These are phyloP conservation scores for Ochromonas danica DNA, from an alignment of 108 stramenopile genomes.

Conservation along the genomic window DNA sequence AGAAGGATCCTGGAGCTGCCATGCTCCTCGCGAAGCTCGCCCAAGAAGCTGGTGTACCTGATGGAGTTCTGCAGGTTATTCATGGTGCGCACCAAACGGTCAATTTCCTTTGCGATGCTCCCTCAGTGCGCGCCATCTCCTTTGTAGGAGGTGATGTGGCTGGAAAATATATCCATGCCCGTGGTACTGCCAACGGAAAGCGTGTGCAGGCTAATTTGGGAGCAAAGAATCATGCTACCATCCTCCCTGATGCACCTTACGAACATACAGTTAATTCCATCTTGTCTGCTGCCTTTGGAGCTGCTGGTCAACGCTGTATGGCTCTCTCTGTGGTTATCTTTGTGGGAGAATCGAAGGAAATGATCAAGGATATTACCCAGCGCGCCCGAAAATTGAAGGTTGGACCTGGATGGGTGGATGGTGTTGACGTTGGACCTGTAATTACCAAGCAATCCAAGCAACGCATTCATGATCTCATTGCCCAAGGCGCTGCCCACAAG, in stretches of 20 bases:
- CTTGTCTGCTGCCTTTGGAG: background rate
- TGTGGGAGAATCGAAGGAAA: slow-evolving; percentile 67
- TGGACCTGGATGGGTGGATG: slow-evolving; percentile 70
- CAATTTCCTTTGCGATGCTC: slow-evolving; percentile 71
- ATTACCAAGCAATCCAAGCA: slow-evolving; percentile 58
- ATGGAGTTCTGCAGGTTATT: slow-evolving; percentile 82
- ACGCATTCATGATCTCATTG: slow-evolving; percentile 69
- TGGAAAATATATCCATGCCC: background rate
- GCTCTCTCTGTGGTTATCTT: slow-evolving; percentile 42
- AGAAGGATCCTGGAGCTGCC: slow-evolving; percentile 6
- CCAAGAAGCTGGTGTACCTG: slow-evolving; percentile 75
- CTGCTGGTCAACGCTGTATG: slow-evolving; percentile 33
- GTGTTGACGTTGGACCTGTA: slow-evolving; percentile 58
- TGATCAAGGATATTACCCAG: slow-evolving; percentile 65
- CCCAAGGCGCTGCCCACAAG: slow-evolving; percentile 64
- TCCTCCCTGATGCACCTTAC: background rate
- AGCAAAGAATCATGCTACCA: slow-evolving; percentile 32
- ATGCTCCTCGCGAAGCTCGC: slow-evolving; percentile 71
- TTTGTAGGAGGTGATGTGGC: slow-evolving; percentile 2
- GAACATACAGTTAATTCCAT: background rate
- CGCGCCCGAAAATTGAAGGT: slow-evolving; percentile 73
- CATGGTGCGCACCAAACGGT: slow-evolving; percentile 79
- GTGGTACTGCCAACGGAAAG: slow-evolving; percentile 1
- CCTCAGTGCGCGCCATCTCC: slow-evolving; percentile 45
- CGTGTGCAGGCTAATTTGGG: slow-evolving; percentile 27